Evolutionary conservation across 2,329 filamentous ascomycete genomes (phyloP).

Genomic region (Saccharata proteae): DNA sequence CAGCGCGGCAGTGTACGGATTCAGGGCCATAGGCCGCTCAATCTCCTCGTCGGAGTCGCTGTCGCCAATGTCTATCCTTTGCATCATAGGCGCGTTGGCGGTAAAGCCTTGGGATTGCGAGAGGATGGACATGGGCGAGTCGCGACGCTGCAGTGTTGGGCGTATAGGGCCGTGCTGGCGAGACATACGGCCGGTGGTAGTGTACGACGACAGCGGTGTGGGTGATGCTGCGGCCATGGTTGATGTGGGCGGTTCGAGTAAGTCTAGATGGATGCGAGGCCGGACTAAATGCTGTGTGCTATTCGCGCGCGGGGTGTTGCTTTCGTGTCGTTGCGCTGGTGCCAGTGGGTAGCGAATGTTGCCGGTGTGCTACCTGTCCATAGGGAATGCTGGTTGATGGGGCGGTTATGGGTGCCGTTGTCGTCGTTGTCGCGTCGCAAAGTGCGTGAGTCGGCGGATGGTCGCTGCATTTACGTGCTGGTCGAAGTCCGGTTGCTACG

Average conservation of each 20-base stretch:
- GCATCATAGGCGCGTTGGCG: constrained; percentile 33
- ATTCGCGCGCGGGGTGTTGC: no score
- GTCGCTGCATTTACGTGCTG: constrained; percentile 12
- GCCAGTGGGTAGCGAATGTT: constrained; percentile 24
- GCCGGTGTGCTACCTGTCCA: constrained; percentile 26
- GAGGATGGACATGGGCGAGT: constrained; percentile 35
- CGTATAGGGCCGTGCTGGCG: constrained; percentile 23
- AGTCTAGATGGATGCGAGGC: constrained; percentile 8
- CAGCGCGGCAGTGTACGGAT: constrained; percentile 78
- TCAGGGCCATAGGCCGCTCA: constrained; percentile 76
- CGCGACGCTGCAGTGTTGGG: constrained; percentile 21
- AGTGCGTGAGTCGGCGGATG: constrained; percentile 13
- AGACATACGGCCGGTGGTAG: constrained; percentile 19
- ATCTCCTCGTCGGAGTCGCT: constrained; percentile 94
- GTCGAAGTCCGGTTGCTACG: no score
- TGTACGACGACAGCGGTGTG: constrained; percentile 27
- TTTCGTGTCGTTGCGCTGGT: constrained; percentile 6
- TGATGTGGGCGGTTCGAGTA: constrained; percentile 4
- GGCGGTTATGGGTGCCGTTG: constrained; percentile 18
- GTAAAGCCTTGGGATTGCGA: constrained; percentile 33
- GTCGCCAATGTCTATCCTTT: constrained; percentile 51
- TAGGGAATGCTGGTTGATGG: constrained; percentile 19
- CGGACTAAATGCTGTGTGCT: constrained; percentile 2
- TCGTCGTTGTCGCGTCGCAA: constrained; percentile 23
- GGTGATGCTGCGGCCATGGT: constrained; percentile 28